Conservation (phyloP, 164 flowering plant species). For the Chimonanthus salicifolius region DNA sequence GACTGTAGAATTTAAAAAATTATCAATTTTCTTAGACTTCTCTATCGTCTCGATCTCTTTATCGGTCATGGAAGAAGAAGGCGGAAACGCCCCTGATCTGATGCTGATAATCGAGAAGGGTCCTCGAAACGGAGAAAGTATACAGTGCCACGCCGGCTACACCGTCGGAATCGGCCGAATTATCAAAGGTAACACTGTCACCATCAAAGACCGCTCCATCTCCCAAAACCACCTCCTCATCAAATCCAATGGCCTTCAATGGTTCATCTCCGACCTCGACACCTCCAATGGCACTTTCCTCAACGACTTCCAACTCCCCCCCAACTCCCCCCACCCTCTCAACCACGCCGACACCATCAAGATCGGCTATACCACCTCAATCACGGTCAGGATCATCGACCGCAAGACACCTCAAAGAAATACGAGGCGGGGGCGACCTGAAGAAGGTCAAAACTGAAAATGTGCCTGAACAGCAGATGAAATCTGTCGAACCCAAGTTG, state of each 20-base stretch:
- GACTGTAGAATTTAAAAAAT: too few species aligned
- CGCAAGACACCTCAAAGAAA: neutral
- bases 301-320: neutral
- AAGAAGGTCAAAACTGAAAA: too few species aligned
- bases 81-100: neutral
- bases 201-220: conserved; percentile 9
- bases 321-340: conserved; percentile 1
- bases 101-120: conserved; percentile 9
- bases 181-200: conserved; percentile 8
- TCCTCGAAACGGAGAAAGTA: conserved; percentile 3
- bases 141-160: neutral
- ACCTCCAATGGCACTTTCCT: conserved; percentile 13
- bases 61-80: neutral
- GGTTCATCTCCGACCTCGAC: conserved; percentile 8
- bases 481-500: too few species aligned
- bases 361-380: conserved; percentile 1
- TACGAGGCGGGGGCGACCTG: too few species aligned
- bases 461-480: too few species aligned
- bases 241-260: neutral
- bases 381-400: neutral
- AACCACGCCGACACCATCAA: conserved; percentile 10
- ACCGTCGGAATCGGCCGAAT: conserved; percentile 8
- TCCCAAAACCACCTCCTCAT: conserved; percentile 9
- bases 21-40: neutral
- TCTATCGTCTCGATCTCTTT: neutral